These are phyloP conservation scores for Tanacetum coccineum DNA, from an alignment of 129 eudicot genomes.

Conservation along the genomic window DNA sequence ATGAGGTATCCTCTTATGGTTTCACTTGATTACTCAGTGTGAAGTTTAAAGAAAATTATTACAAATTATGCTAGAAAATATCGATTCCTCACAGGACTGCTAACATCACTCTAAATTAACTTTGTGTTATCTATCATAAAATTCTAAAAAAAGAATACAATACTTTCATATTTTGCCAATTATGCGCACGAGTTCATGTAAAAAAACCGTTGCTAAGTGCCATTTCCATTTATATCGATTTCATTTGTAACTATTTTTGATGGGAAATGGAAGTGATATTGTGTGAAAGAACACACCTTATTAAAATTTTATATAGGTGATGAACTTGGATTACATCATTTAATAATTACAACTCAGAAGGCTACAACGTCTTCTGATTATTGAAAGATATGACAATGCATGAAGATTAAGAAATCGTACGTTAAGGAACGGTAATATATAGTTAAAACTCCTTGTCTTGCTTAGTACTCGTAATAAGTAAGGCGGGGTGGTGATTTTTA, in stretches of 20 bases:
- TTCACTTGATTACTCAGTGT: background rate
- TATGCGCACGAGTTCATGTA: no score
- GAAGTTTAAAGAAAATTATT: background rate
- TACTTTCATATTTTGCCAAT: no score
- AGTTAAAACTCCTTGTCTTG: background rate
- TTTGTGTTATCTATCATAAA: no score
- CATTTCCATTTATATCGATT: no score
- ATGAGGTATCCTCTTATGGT: background rate
- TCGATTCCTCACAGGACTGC: no score
- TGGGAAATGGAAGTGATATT: background rate
- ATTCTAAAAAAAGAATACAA: no score
- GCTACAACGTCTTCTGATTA: background rate
- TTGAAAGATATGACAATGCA: no score
- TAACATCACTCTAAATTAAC: no score
- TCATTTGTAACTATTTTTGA: no score
- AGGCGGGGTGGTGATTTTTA: conserved; percentile 8
- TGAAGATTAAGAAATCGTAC: background rate
- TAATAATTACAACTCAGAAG: background rate
- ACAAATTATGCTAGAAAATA: background rate
- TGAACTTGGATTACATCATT: background rate
- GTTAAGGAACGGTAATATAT: background rate
- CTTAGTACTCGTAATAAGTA: conserved; percentile 4
- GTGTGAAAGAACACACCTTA: background rate
- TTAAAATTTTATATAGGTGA: background rate
- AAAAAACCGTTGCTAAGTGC: no score